A percentile compares a stretch with the other conserved stretches of the same genome.
phyloP scores from a whole-genome alignment of 345 rosid genomes.

The Jatropha curcas region DNA sequence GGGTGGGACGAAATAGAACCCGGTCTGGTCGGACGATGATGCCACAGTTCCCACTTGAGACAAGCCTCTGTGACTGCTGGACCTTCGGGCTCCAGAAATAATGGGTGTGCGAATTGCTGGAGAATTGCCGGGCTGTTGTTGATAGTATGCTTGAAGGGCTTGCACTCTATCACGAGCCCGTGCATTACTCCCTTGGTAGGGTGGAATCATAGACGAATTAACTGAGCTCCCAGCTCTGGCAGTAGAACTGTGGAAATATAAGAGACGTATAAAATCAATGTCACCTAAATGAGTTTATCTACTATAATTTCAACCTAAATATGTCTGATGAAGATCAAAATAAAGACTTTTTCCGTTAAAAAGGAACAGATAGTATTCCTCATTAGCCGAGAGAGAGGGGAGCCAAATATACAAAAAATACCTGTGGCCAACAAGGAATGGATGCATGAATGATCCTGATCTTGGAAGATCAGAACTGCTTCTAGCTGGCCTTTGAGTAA shows the following conservation, averaged over 20 bases:
- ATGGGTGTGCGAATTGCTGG: conserved; percentile 58
- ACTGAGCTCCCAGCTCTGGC: conserved; percentile 74
- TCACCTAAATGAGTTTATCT: neutral
- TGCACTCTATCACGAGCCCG: conserved; percentile 86
- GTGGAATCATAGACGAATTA: conserved; percentile 61
- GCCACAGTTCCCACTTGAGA: conserved; percentile 57
- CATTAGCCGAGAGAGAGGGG: neutral
- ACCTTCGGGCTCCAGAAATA: conserved; percentile 52
- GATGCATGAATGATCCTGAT: conserved; percentile 75
- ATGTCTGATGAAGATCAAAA: neutral
- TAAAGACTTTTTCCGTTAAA: neutral
- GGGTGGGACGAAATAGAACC: conserved; percentile 63
- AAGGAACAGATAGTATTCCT: neutral
- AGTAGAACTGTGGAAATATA: conserved; percentile 47
- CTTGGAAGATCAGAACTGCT: conserved; percentile 61
- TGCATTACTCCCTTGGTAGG: conserved; percentile 88
- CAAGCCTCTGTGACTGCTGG: conserved; percentile 51
- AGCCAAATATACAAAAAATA: conserved; percentile 24
- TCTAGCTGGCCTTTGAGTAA: conserved; percentile 61
- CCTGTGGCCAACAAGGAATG: conserved; percentile 80
- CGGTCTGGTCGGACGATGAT: conserved; percentile 68
- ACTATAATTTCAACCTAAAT: neutral
- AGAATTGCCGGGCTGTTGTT: conserved; percentile 61
- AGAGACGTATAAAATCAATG: neutral
- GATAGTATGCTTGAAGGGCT: conserved; percentile 94